These are phyloP conservation scores for Canariomyces notabilis DNA, from an alignment of 2,329 filamentous ascomycete species.

Conservation along the genomic window DNA sequence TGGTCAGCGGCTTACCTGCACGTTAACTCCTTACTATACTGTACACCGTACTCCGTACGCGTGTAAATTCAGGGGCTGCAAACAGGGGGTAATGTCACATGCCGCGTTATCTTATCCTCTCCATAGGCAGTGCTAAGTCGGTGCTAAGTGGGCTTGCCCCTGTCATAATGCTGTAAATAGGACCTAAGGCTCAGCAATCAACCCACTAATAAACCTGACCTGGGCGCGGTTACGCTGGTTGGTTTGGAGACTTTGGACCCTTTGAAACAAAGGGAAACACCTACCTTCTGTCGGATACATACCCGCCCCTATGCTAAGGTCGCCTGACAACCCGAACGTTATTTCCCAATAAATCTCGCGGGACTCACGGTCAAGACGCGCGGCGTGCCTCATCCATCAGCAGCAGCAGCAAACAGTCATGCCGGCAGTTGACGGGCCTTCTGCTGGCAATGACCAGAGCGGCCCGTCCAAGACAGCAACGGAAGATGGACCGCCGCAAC, in stretches of 20 bases:
- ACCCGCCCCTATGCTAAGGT: neutral
- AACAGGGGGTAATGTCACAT: neutral
- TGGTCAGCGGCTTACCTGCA: too few species aligned
- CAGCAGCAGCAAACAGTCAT: conserved; percentile 13
- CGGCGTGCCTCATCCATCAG: neutral
- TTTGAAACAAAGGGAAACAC: neutral
- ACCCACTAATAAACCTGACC: too few species aligned
- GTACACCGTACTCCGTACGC: too few species aligned
- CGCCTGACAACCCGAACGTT: neutral
- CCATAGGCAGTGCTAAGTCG: too few species aligned
- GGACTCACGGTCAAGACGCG: conserved; percentile 2
- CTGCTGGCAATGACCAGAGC: conserved; percentile 18
- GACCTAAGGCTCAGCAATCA: too few species aligned
- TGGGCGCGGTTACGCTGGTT: neutral
- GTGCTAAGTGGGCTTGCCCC: neutral
- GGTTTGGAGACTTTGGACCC: neutral
- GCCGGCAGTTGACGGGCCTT: conserved; percentile 19
- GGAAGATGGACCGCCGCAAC: conserved; percentile 5
- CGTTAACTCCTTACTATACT: too few species aligned
- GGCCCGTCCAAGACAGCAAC: conserved; percentile 9
- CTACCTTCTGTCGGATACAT: too few species aligned
- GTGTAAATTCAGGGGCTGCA: too few species aligned
- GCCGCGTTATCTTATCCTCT: neutral
- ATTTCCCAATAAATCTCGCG: neutral
- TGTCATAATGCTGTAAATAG: neutral